These are phyloP conservation scores for Termitomyces bulborhizus DNA, from an alignment of 768 basidiomycete species.

Conservation along the genomic window DNA sequence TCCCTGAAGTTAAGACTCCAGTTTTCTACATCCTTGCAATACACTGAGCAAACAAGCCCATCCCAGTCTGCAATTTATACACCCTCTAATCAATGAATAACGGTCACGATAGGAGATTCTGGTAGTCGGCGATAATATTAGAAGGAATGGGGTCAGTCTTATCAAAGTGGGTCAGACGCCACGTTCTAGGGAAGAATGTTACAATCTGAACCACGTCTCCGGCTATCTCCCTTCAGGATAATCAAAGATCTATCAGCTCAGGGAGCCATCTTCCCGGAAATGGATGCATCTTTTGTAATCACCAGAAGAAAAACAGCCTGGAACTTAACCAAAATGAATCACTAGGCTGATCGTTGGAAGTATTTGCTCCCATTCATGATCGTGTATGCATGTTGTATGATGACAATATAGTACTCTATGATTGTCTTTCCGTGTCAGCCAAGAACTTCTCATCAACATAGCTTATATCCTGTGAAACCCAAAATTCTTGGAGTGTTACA, in stretches of 20 bases:
- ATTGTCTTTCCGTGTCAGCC: neutral
- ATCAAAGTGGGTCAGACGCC: constrained; percentile 3
- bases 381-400: neutral
- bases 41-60: neutral
- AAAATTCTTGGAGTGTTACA: neutral
- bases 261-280: constrained; percentile 15
- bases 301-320: neutral
- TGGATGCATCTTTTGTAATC: constrained; percentile 1
- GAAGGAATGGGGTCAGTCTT: neutral
- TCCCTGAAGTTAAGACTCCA: neutral
- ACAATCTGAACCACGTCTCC: constrained; percentile 10
- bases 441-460: neutral
- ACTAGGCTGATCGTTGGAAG: neutral
- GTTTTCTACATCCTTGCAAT: neutral
- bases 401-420: neutral
- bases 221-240: constrained; percentile 17
- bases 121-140: neutral
- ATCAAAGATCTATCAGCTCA: constrained; percentile 11
- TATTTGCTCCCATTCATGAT: neutral
- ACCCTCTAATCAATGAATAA: neutral
- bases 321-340: neutral
- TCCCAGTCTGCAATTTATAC: neutral
- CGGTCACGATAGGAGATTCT: neutral
- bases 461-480: neutral
- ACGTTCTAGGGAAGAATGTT: constrained; percentile 13